Evolutionary conservation across 2,329 filamentous ascomycete species (phyloP).

Genomic region (Pseudogymnoascus sp.): DNA sequence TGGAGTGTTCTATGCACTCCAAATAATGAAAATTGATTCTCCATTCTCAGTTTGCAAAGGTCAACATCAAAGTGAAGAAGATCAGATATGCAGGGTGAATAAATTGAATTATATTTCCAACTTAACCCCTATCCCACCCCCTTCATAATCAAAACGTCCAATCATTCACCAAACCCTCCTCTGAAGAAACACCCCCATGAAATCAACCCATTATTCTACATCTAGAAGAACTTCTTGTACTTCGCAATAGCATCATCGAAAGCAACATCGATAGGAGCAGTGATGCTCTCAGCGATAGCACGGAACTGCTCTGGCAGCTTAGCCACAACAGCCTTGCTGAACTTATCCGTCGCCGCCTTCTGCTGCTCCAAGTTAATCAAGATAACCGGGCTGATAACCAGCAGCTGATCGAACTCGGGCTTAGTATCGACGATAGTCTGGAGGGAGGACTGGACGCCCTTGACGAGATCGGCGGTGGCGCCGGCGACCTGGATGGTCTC

Average conservation of each 20-base stretch:
- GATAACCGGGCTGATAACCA: constrained; percentile 38
- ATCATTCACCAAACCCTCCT: constrained; percentile 2
- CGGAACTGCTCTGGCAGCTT: constrained; percentile 20
- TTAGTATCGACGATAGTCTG: constrained; percentile 28
- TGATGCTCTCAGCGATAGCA: constrained; percentile 25
- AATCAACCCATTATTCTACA: background rate
- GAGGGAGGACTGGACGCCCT: constrained; percentile 15
- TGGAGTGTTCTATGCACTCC: no score
- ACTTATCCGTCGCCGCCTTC: constrained; percentile 34
- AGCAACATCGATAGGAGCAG: constrained; percentile 33
- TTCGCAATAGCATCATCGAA: constrained; percentile 19
- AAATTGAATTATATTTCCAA: background rate
- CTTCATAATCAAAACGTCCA: background rate
- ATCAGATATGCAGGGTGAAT: background rate
- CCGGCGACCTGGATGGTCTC: constrained; percentile 36
- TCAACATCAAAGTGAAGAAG: background rate
- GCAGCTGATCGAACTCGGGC: constrained; percentile 39
- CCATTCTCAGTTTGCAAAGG: background rate
- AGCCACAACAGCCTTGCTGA: constrained; percentile 18
- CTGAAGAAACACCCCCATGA: background rate
- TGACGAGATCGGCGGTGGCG: constrained; percentile 23
- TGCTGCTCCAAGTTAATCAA: constrained; percentile 38
- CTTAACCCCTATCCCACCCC: background rate
- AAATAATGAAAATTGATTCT: no score
- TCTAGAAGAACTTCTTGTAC: constrained; percentile 15